These are phyloP conservation scores for Globomyces sp. DNA, from an alignment of 371 early-diverging fungal species.

Conservation along the genomic window DNA sequence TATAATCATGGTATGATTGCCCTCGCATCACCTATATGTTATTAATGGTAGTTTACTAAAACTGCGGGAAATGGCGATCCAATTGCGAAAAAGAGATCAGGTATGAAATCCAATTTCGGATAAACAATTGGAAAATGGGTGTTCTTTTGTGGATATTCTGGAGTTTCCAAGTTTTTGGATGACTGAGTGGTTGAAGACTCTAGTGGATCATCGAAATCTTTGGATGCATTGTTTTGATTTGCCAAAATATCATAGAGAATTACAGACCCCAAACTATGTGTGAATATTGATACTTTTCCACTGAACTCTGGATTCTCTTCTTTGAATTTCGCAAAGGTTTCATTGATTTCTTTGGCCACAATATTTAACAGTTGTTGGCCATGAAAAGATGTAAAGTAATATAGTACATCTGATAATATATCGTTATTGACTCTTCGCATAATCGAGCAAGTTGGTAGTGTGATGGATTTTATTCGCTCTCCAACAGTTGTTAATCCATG, in stretches of 20 bases:
- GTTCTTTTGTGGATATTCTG: constrained; percentile 39
- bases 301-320: constrained; percentile 53
- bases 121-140: constrained; percentile 59
- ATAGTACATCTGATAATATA: constrained; percentile 65
- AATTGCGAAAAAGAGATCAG: constrained; percentile 54
- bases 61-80: constrained; percentile 66
- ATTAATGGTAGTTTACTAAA: constrained; percentile 39
- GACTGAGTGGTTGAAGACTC: constrained; percentile 18
- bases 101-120: constrained; percentile 55
- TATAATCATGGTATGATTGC: constrained; percentile 50
- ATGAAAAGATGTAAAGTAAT: constrained; percentile 47
- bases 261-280: constrained; percentile 59
- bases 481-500: constrained; percentile 44
- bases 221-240: constrained; percentile 27
- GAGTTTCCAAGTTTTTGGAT: constrained; percentile 41
- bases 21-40: constrained; percentile 38
- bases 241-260: constrained; percentile 61
- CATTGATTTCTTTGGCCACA: constrained; percentile 56
- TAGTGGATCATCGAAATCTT: not conserved
- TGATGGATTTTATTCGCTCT: constrained; percentile 50
- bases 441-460: constrained; percentile 64
- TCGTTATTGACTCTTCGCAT: constrained; percentile 66
- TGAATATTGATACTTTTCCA: constrained; percentile 59
- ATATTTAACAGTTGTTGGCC: constrained; percentile 52
- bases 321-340: constrained; percentile 48